A percentile compares a stretch with the other conserved stretches of the same genome.
Evolutionary conservation across 75 land plant genomes (phyloP).

Genomic region (Pseudotsuga menziesii): DNA sequence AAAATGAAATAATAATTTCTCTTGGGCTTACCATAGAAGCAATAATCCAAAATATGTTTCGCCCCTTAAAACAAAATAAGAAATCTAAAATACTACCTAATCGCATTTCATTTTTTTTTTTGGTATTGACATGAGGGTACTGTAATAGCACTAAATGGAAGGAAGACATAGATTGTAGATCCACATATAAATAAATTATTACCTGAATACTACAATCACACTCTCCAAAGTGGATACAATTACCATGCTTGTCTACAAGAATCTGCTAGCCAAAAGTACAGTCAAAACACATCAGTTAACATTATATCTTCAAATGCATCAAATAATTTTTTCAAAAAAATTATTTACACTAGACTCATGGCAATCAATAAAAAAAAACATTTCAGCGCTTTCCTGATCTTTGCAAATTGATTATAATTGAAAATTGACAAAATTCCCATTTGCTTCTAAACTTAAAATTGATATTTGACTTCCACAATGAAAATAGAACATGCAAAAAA

Average conservation of each 20-base stretch:
- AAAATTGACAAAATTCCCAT: not conserved
- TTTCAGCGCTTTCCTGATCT: not conserved
- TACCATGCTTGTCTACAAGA: slow-evolving; percentile 90
- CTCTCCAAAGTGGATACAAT: slow-evolving; percentile 95
- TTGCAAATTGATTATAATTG: not conserved
- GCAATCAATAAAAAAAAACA: too few species aligned
- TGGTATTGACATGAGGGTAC: not conserved
- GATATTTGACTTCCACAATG: slow-evolving; percentile 4
- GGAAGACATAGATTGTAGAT: too few species aligned
- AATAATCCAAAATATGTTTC: too few species aligned
- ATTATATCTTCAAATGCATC: not conserved
- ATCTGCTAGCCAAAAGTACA: slow-evolving; percentile 40
- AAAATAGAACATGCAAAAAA: not conserved
- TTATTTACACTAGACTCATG: too few species aligned
- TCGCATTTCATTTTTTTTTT: not conserved
- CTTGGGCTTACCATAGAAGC: too few species aligned
- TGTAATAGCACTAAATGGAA: not conserved
- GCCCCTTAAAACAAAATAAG: not conserved
- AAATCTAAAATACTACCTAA: not conserved
- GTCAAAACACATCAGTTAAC: slow-evolving; percentile 2
- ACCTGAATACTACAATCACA: slow-evolving; percentile 99
- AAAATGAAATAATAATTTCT: too few species aligned
- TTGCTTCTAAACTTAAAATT: not conserved
- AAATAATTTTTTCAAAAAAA: not conserved
- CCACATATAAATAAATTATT: not conserved